Base-by-base conservation (phyloP, 2,329 filamentous ascomycete species). In the Sporothrix inflata region DNA sequence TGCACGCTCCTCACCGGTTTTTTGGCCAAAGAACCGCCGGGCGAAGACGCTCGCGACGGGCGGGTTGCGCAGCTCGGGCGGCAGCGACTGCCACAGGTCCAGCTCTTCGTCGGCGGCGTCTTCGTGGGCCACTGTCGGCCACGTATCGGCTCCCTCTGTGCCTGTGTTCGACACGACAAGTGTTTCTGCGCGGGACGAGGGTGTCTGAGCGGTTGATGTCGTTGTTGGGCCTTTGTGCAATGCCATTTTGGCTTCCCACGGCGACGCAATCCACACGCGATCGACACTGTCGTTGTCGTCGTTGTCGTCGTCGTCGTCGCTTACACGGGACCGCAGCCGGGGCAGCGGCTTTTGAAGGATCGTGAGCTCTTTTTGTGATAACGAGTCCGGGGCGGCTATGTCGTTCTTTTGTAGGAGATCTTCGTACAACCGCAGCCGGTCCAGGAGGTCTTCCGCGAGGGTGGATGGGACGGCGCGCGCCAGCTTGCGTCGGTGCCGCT, bases 211-310 rank as follows among this genome's bases (percentile, higher is more conserved):
- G 8, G 42, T 55, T 24, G 55, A 45, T 19, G 61, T 1, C 19
- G 70, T 12, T 14, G 61, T 47, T 11, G 49, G 9, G 1, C 47
- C 24, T 19, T n/a, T n/a, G 57, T 38, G 51, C 6, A 42, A 19
- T 0, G 49, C 34, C 34, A 73, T 12, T 34, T 71, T 73, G 21
- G 21, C 69, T 42, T 77, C 74, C 24, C 73, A 65, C 0, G 71
- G 76, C 1, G 77, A 77, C 0, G 72, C 8, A 1, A 79, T 72
- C 79, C 79, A 81, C 1, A 76, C 73, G 55, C 77, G 76, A 1
- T 75, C 72, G 27, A 71, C 67, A 0, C 73, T 71, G 0, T 71
- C 69, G 57, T 14, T n/a, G 2, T 75, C 72, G 27, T 72, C 67
- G 0, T 72, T 71, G 0, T 71, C 69, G 57, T 14, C 24, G 30